Conservation (phyloP, 805 yeast species). For the Starmerella vaccinii region DNA sequence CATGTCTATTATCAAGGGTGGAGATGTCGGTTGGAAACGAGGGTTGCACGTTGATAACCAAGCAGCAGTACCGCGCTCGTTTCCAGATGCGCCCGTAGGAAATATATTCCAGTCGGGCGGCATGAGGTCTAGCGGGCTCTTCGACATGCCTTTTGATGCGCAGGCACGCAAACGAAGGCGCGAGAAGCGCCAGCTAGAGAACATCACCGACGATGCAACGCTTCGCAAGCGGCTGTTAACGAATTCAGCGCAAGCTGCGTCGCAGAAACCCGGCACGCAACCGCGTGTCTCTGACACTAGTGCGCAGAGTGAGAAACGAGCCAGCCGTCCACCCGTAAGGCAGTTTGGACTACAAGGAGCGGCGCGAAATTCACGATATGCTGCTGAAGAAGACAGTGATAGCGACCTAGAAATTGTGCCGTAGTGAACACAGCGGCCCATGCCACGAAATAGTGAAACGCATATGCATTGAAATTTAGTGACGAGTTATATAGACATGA, state of each 20-base stretch:
- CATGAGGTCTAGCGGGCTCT: constrained; percentile 33
- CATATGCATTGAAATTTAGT: background rate
- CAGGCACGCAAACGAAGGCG: constrained; percentile 29
- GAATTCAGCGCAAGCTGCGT: background rate
- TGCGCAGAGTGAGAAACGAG: no score
- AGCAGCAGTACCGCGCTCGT: constrained; percentile 23
- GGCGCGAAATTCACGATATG: background rate
- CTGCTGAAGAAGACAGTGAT: constrained; percentile 12
- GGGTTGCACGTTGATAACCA: constrained; percentile 27
- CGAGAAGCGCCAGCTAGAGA: constrained; percentile 24
- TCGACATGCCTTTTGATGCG: constrained; percentile 34
- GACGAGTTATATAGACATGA: no score
- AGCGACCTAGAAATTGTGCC: constrained; percentile 21
- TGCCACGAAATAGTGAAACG: no score
- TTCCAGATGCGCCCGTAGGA: constrained; percentile 20
- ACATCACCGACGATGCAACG: constrained; percentile 27
- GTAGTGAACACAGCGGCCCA: no score
- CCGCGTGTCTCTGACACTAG: background rate
- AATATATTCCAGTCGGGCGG: constrained; percentile 14
- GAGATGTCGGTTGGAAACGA: constrained; percentile 26
- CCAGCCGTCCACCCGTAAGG: no score
- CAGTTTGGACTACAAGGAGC: no score
- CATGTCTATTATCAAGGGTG: constrained; percentile 35
- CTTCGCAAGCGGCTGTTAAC: constrained; percentile 32
- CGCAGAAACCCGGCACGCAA: background rate